A percentile compares a stretch with the other conserved stretches of the same genome.
These are phyloP conservation scores for Grosmannia huntii DNA, from an alignment of 2,329 filamentous ascomycete genomes.

Conservation along the genomic window DNA sequence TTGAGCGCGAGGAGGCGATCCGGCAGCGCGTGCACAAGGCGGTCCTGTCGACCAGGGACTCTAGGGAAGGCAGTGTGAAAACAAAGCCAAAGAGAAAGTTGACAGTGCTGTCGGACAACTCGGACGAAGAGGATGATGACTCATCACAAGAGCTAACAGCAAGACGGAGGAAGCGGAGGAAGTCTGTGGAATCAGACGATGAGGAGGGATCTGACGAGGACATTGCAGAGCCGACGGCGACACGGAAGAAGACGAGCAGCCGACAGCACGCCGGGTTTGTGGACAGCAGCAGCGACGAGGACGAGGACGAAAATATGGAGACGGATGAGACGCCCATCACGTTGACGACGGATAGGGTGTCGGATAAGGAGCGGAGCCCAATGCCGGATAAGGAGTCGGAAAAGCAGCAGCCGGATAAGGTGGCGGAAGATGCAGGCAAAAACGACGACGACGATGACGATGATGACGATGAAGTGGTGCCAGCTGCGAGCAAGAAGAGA, in stretches of 20 bases:
- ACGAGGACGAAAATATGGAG: background rate
- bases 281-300: background rate
- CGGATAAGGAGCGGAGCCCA: background rate
- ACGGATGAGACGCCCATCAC: background rate
- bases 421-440: background rate
- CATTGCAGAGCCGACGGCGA: background rate
- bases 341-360: no score
- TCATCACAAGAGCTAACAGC: background rate
- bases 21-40: constrained; percentile 38
- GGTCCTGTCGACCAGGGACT: constrained; percentile 11
- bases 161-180: constrained; percentile 6
- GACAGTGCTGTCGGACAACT: constrained; percentile 8
- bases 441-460: constrained; percentile 5
- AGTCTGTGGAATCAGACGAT: background rate
- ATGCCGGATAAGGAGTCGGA: background rate
- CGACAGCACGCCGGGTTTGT: background rate
- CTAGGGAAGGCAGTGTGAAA: constrained; percentile 9
- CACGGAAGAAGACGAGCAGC: background rate
- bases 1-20: constrained; percentile 56
- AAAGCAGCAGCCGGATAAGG: background rate
- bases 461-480: constrained; percentile 20
- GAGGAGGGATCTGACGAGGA: background rate
- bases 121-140: background rate
- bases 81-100: constrained; percentile 14
- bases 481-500: constrained; percentile 22